phyloP scores from a whole-genome alignment of 73 alveolate species.

The Paramecium biaurelia region DNA sequence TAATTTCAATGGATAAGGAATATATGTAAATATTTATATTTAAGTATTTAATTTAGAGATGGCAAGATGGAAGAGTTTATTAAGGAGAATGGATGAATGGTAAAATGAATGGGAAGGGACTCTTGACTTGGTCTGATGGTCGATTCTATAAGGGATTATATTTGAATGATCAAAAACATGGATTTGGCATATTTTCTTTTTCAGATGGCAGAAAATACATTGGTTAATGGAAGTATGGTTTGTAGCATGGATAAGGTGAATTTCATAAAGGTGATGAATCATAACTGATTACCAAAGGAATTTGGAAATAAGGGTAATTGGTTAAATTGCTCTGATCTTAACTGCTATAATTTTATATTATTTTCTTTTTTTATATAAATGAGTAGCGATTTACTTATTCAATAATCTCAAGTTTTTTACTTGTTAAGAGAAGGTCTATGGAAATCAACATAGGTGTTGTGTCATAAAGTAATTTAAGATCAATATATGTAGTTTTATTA shows the following conservation, averaged over 20 bases:
- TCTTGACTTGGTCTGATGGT: constrained; percentile 71
- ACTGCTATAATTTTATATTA: not conserved
- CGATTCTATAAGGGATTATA: constrained; percentile 67
- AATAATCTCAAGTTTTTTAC: constrained; percentile 24
- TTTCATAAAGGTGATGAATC: not conserved
- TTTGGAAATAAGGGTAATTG: constrained; percentile 8
- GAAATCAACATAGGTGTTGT: not conserved
- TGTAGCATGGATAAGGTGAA: constrained; percentile 72
- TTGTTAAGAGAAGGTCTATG: constrained; percentile 5
- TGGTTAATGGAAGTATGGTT: constrained; percentile 71
- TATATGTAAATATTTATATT: not conserved
- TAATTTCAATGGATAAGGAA: not conserved
- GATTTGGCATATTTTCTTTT: constrained; percentile 70
- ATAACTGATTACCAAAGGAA: not conserved
- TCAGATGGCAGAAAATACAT: constrained; percentile 68
- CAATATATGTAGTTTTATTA: constrained; percentile 79
- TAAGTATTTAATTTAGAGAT: not conserved
- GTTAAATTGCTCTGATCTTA: not conserved
- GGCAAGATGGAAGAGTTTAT: constrained; percentile 70
- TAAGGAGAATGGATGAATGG: constrained; percentile 76
- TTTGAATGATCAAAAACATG: constrained; percentile 66
- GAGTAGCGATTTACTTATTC: constrained; percentile 16
- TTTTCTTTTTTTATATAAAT: constrained; percentile 5
- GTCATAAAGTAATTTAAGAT: not conserved
- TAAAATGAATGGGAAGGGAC: constrained; percentile 69